Percentiles rank a stretch among this genome's conserved stretches.
Evolutionary conservation across 1,139 yeast species (phyloP).

Genomic region (Saccharomycopsis crataegensis): DNA sequence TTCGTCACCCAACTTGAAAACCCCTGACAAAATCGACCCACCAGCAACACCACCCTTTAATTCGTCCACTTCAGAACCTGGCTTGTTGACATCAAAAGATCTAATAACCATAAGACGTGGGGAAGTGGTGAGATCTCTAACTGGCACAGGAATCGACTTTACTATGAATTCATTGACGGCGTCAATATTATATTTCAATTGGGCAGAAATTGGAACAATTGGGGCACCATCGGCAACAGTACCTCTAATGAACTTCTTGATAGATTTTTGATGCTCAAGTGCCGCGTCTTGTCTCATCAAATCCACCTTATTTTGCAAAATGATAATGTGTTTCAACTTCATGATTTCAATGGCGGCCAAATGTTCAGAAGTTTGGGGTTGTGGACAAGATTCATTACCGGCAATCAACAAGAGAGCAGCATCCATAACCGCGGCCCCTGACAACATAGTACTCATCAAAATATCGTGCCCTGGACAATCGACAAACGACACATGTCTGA

Average conservation of each 20-base stretch:
- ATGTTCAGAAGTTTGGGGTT: slow-evolving; percentile 99
- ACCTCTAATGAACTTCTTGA: slow-evolving; percentile 87
- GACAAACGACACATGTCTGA: slow-evolving; percentile 96
- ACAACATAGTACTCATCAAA: slow-evolving; percentile 99
- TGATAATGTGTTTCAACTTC: slow-evolving; percentile 95
- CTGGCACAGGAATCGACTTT: slow-evolving; percentile 91
- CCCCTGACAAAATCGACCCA: slow-evolving; percentile 96
- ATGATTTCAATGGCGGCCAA: slow-evolving; percentile 98
- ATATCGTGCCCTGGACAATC: slow-evolving; percentile 99
- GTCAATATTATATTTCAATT: slow-evolving; percentile 95
- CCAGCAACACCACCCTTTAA: slow-evolving; percentile 99
- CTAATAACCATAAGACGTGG: slow-evolving; percentile 96
- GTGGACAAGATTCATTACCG: slow-evolving; percentile 99
- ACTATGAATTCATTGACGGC: slow-evolving; percentile 97
- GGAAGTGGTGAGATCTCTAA: slow-evolving; percentile 87
- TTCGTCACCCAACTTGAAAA: slow-evolving; percentile 93
- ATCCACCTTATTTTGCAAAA: slow-evolving; percentile 96
- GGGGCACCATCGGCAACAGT: slow-evolving; percentile 99
- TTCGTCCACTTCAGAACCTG: slow-evolving; percentile 96
- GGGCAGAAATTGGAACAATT: slow-evolving; percentile 97
- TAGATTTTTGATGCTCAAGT: slow-evolving; percentile 88
- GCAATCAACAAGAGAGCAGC: slow-evolving; percentile 95
- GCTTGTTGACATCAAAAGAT: slow-evolving; percentile 97
- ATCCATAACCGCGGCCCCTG: slow-evolving; percentile 99
- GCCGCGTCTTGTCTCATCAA: slow-evolving; percentile 97